A percentile compares a stretch with the other conserved stretches of the same genome.
Conservation (phyloP, 768 basidiomycete species). For the Lactarius trivialis region DNA sequence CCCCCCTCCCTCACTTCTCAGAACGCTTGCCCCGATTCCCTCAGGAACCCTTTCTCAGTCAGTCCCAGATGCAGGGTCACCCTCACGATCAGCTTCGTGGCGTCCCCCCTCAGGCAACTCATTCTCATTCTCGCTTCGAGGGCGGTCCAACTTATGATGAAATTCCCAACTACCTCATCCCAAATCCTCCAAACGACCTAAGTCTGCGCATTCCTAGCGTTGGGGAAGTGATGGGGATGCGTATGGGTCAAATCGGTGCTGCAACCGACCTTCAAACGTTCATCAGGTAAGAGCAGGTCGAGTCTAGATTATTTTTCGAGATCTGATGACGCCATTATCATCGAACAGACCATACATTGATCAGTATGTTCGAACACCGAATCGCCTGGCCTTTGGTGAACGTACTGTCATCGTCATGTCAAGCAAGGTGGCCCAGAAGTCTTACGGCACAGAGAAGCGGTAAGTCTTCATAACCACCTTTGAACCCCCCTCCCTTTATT, state of each 20-base stretch:
- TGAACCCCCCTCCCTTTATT: background rate
- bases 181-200: conserved; percentile 49
- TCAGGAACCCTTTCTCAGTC: conserved; percentile 47
- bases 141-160: conserved; percentile 50
- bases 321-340: conserved; percentile 11
- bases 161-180: conserved; percentile 49
- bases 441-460: conserved; percentile 95
- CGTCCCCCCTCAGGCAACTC: conserved; percentile 66
- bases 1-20: conserved; percentile 42
- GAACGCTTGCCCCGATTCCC: conserved; percentile 51
- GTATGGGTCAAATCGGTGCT: conserved; percentile 45
- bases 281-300: conserved; percentile 49
- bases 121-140: conserved; percentile 56
- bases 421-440: conserved; percentile 96
- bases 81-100: conserved; percentile 54
- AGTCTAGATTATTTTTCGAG: background rate
- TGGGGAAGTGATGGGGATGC: conserved; percentile 59
- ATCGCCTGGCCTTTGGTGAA: conserved; percentile 86
- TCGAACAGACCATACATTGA: conserved; percentile 66
- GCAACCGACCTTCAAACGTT: conserved; percentile 75
- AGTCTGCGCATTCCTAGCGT: conserved; percentile 57
- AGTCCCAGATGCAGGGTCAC: conserved; percentile 49
- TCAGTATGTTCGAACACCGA: conserved; percentile 77
- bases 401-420: conserved; percentile 95
- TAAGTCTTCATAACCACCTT: conserved; percentile 30